Base-by-base conservation (phyloP, 1,139 yeast species). In the Pichia sp. region DNA sequence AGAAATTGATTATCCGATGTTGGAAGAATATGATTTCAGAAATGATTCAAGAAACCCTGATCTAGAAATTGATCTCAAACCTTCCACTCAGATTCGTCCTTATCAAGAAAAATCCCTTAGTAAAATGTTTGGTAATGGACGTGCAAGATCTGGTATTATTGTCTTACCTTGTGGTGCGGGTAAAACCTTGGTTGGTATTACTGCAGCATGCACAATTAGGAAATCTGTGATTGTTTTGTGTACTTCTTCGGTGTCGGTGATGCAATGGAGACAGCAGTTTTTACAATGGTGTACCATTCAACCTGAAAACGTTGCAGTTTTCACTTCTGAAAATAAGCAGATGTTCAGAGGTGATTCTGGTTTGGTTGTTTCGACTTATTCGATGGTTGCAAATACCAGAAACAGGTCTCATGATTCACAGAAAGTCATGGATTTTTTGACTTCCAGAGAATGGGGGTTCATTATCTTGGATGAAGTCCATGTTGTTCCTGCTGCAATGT, bases 121-220 rank as follows among this genome's bases (percentile, higher is more conserved):
- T 56, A 92, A 92, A 64, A 92, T 92, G 98, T 94, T 92, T 69
- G 98, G 99, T 67, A 92, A 94, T 60, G 97, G 98, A 7, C 86
- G 99, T 68, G 99, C 99, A 4, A 75, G 98, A 61, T 87, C 96
- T 2, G 99, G 99, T 40, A 92, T 92, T 58, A 94, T 92, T 64
- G 99, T 92, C 45, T 70, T 92, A 54, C 99, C 99, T 0, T 92
- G 99, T 72, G 99, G 99, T 55, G 98, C 99, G 0, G 99, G 99
- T 47, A 92, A 92, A 62, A 92, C 99, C 0, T 71, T 92, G 55
- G 99, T 92, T 34, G 99, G 99, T 10, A 92, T 94, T 57, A 94
- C 99, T 2, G 99, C 99, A 5, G 99, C 98, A 0, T 94, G 98
- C 64, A 94, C 98, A 1, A 87, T 94, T 52, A 77, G 95, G 54